Conservation (phyloP, 2,329 filamentous ascomycete species). For the Colletotrichum paranaense region DNA sequence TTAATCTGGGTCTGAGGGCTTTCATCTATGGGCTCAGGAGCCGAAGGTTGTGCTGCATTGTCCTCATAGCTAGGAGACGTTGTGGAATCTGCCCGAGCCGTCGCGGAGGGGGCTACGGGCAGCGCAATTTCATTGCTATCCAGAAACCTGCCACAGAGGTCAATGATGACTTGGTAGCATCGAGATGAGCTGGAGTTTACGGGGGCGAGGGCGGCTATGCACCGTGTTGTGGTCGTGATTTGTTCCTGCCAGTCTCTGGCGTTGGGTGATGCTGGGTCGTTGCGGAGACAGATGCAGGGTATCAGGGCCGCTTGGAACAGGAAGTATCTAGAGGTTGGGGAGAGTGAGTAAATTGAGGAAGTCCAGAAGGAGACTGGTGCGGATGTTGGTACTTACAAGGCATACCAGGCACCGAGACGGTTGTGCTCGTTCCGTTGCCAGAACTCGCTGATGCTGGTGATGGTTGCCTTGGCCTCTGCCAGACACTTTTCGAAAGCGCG, state of each 20-base stretch:
- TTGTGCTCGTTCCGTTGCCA: conserved; percentile 51
- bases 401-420: conserved; percentile 56
- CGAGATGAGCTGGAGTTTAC: conserved; percentile 54
- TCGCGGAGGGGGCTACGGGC: neutral
- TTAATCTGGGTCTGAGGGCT: conserved; percentile 56
- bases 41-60: neutral
- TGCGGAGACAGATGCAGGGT: conserved; percentile 58
- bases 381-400: conserved; percentile 40
- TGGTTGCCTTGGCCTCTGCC: conserved; percentile 52
- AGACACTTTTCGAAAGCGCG: conserved; percentile 47
- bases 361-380: too few species aligned
- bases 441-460: conserved; percentile 50
- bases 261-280: conserved; percentile 49
- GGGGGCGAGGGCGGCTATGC: conserved; percentile 48
- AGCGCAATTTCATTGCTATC: conserved; percentile 28
- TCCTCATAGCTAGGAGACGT: neutral
- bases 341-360: neutral
- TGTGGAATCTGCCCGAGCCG: neutral
- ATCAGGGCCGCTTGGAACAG: conserved; percentile 62
- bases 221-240: conserved; percentile 49
- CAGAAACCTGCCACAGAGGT: conserved; percentile 52
- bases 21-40: conserved; percentile 45
- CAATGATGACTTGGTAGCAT: conserved; percentile 54
- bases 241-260: conserved; percentile 54
- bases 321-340: conserved; percentile 51